These are phyloP conservation scores for Chernovozyma sophiae-reginae DNA, from an alignment of 1,139 yeast genomes.

Conservation along the genomic window DNA sequence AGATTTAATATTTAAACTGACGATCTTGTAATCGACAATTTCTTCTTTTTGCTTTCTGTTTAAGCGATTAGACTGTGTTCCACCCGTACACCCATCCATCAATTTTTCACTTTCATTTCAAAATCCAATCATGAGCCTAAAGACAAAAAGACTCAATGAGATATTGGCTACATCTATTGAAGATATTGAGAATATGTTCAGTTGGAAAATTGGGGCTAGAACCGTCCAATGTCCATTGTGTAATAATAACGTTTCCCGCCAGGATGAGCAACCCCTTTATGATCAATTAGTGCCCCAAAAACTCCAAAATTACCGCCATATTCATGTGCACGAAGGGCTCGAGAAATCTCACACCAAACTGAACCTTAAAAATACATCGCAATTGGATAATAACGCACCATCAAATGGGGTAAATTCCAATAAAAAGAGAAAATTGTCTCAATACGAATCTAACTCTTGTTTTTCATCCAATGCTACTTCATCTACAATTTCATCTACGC, in stretches of 20 bases:
- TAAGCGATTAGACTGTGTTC: too few species aligned
- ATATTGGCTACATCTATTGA: slow-evolving; percentile 8
- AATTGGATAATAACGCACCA: too few species aligned
- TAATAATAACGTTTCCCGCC: not conserved
- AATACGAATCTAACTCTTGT: slow-evolving; percentile 3
- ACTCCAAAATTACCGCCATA: not conserved
- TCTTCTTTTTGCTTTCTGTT: too few species aligned
- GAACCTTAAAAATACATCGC: not conserved
- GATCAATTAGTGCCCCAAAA: not conserved
- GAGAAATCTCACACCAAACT: too few species aligned
- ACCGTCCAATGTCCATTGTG: not conserved
- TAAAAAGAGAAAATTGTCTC: not conserved
- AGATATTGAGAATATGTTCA: slow-evolving; percentile 7
- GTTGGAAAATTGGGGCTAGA: slow-evolving; percentile 7
- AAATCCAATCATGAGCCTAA: slow-evolving; percentile 4
- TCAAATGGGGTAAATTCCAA: too few species aligned
- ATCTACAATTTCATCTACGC: slow-evolving; percentile 1
- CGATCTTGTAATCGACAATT: too few species aligned
- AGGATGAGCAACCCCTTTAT: not conserved
- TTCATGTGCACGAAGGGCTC: too few species aligned
- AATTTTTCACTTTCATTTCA: too few species aligned
- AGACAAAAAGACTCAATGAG: slow-evolving; percentile 6
- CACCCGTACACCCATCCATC: too few species aligned
- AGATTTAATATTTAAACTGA: too few species aligned
- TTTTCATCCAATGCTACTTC: slow-evolving; percentile 1